Evolutionary conservation across 163 green algal genomes (phyloP), one percentile per base, ranked within the genome.

Genomic region (Prototheca stagnorum): DNA sequence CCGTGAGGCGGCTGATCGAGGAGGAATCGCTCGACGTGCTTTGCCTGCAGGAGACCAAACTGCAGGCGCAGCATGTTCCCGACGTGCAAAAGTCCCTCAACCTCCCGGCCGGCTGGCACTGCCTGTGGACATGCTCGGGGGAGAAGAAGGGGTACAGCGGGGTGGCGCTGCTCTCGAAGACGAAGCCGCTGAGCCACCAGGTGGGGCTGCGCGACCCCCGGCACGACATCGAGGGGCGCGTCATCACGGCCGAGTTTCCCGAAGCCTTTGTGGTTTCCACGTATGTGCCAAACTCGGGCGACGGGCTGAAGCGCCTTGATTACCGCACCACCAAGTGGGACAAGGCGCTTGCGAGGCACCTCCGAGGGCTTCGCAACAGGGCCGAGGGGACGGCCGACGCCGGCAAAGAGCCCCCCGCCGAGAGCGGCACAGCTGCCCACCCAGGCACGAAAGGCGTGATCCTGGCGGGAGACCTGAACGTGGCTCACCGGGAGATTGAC

Each of bases 31-130:
- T 65, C 3, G 69, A 85, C 44, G 57, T 85, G 2, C 16, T 92
- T 19, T 86, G 75, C 57, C 51, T 92, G 39, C 79, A 88, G 55
- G 80, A 89, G 48, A 76, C 70, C 47, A 90, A 90, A 62, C 59
- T 89, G 41, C 70, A 81, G 39, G 61, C 70, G 5, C 46, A 54
- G 37, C 65, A 85, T 35, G 60, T 59, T 16, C 35, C 53, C 2
- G 64, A 57, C 6, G 56, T 60, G 7, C 44, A 37, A 7, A 42
- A 40, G 31, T 44, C 64, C 31, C 31, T 61, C 35, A 27, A 54
- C 15, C 42, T 61, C 22, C 51, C 53, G 4, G 31, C 56, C 7
- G 73, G 56, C 50, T 82, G 74, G 73, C 44, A 70, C 16, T 46
- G 51, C 15, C 31, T 44, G 24, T 92, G 72, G 72, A 75, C 70